Conservation (phyloP, 257 asterid species). For the Solanum clarkiae region DNA sequence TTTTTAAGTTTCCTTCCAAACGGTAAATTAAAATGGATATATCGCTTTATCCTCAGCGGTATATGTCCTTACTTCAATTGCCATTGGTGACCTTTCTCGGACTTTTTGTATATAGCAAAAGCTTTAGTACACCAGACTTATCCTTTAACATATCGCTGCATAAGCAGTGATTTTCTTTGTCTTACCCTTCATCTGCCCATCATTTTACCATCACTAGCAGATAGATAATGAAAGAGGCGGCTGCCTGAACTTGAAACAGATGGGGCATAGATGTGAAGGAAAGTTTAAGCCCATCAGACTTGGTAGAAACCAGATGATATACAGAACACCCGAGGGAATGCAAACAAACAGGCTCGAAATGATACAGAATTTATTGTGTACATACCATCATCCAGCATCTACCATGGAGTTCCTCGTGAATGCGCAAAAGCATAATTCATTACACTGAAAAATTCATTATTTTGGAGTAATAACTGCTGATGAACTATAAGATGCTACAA, state of each 20-base stretch:
- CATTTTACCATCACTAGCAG: neutral
- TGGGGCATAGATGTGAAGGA: neutral
- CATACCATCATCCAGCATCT: neutral
- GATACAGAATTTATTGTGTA: neutral
- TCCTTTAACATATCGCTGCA: too few relatives aligned
- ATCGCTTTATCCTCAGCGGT: too few relatives aligned
- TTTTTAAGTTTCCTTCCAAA: neutral
- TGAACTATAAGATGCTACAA: neutral
- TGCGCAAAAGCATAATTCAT: neutral
- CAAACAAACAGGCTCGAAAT: neutral
- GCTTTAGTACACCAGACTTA: too few relatives aligned
- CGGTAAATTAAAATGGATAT: too few relatives aligned
- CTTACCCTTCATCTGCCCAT: neutral
- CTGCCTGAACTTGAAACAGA: neutral
- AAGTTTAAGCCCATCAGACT: neutral
- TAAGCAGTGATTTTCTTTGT: neutral
- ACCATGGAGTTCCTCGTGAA: neutral
- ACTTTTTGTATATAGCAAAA: too few relatives aligned
- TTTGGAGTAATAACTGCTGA: neutral
- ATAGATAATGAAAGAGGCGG: neutral
- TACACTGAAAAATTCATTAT: neutral
- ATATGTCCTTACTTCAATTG: too few relatives aligned
- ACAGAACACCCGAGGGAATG: neutral
- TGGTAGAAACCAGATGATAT: neutral
- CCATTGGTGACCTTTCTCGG: too few relatives aligned